phyloP scores from a whole-genome alignment of 2,329 filamentous ascomycete genomes.

The Amphichorda felina region DNA sequence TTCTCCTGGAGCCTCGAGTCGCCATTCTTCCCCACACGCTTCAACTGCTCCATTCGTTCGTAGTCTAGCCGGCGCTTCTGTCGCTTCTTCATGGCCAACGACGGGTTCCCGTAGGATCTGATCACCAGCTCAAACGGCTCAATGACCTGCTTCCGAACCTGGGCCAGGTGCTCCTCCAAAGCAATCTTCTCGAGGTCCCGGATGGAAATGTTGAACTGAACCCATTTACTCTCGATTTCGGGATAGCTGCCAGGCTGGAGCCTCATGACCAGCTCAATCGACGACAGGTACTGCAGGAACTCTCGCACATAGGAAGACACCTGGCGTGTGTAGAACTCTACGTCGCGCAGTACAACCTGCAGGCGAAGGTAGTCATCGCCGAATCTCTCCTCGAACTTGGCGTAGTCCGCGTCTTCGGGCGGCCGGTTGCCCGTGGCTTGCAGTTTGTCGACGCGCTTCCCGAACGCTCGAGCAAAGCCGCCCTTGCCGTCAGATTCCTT shows the following conservation, averaged over 20 bases:
- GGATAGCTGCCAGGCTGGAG: conserved; percentile 60
- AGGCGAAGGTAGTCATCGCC: conserved; percentile 85
- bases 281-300: conserved; percentile 68
- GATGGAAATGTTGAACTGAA: conserved; percentile 78
- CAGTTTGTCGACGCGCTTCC: conserved; percentile 76
- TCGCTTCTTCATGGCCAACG: conserved; percentile 85
- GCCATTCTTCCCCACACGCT: conserved; percentile 70
- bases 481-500: conserved; percentile 81
- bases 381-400: conserved; percentile 73
- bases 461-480: conserved; percentile 82
- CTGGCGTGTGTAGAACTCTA: conserved; percentile 85
- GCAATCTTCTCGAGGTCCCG: conserved; percentile 75
- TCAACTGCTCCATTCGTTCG: conserved; percentile 66
- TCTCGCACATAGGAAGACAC: conserved; percentile 69
- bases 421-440: conserved; percentile 48
- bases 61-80: conserved; percentile 88
- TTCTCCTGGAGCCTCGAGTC: conserved; percentile 77
- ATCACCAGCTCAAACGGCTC: conserved; percentile 72
- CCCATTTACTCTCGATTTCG: conserved; percentile 90
- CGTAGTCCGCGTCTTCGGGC: conserved; percentile 72
- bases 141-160: conserved; percentile 73
- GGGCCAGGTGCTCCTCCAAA: conserved; percentile 64
- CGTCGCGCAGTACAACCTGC: conserved; percentile 84
- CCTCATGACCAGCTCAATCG: conserved; percentile 73
- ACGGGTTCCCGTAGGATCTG: conserved; percentile 70